These are phyloP conservation scores for Suhomyces prunicola DNA, from an alignment of 805 yeast species.

Conservation along the genomic window DNA sequence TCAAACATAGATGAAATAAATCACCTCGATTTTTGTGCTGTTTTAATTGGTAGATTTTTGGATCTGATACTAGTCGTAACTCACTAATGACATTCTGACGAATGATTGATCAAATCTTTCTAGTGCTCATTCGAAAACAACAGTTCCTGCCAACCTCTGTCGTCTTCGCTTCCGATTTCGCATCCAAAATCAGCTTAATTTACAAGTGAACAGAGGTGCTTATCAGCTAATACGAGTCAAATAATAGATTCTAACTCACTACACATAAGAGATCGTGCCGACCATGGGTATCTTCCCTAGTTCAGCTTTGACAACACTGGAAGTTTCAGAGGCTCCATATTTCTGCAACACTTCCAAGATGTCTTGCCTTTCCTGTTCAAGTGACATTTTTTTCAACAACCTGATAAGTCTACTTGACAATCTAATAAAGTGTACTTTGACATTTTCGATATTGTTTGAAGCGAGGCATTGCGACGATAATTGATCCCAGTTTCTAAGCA, in stretches of 20 bases:
- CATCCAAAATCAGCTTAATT: background rate
- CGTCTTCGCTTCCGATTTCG: background rate
- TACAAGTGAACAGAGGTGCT: background rate
- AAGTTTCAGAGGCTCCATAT: conserved; percentile 16
- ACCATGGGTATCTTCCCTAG: background rate
- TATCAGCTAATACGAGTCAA: background rate
- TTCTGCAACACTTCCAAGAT: conserved; percentile 13
- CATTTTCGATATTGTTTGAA: conserved; percentile 52
- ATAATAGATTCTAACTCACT: background rate
- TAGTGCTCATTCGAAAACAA: background rate
- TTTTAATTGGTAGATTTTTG: background rate
- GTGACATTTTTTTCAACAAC: conserved; percentile 12
- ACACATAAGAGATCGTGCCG: background rate
- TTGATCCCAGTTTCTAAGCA: conserved; percentile 26
- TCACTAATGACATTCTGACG: background rate
- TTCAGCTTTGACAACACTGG: conserved; percentile 18
- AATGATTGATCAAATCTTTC: background rate
- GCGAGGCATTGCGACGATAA: conserved; percentile 29
- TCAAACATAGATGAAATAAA: background rate
- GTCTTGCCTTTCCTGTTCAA: conserved; percentile 8
- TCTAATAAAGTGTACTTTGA: conserved; percentile 48
- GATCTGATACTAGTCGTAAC: background rate
- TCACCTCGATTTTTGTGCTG: background rate
- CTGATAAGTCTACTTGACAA: conserved; percentile 19
- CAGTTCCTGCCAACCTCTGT: background rate